These are phyloP conservation scores for Leptosphaerulina australis DNA, from an alignment of 2,329 filamentous ascomycete genomes.

Conservation along the genomic window DNA sequence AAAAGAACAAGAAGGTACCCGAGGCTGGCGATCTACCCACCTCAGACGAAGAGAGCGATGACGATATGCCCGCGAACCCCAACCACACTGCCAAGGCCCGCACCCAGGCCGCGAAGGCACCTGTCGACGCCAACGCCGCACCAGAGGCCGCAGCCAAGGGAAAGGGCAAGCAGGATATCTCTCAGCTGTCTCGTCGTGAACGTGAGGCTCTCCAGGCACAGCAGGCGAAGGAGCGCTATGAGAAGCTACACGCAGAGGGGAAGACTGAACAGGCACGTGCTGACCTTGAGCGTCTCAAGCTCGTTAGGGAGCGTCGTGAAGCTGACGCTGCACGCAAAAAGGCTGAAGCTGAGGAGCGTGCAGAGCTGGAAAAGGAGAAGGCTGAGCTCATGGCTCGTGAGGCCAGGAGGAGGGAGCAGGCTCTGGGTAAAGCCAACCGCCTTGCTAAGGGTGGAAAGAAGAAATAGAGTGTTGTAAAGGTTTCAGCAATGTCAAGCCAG, in stretches of 20 bases:
- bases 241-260: slow-evolving; percentile 89
- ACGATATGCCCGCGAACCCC: slow-evolving; percentile 82
- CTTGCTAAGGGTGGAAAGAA: slow-evolving; percentile 50
- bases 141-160: slow-evolving; percentile 60
- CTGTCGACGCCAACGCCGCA: slow-evolving; percentile 49
- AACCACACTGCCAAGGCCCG: slow-evolving; percentile 75
- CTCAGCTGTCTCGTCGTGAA: slow-evolving; percentile 69
- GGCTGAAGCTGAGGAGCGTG: slow-evolving; percentile 63
- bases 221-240: slow-evolving; percentile 86
- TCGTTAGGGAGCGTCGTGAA: slow-evolving; percentile 86
- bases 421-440: slow-evolving; percentile 53
- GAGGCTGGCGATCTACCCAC: slow-evolving; percentile 87
- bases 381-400: slow-evolving; percentile 56
- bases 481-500: neutral
- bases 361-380: slow-evolving; percentile 63
- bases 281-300: slow-evolving; percentile 79
- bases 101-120: slow-evolving; percentile 68
- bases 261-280: slow-evolving; percentile 96
- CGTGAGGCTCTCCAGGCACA: slow-evolving; percentile 83
- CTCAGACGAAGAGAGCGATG: slow-evolving; percentile 64
- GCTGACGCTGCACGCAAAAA: slow-evolving; percentile 82
- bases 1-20: slow-evolving; percentile 71
- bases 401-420: slow-evolving; percentile 56
- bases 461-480: slow-evolving; percentile 33
- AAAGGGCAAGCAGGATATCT: slow-evolving; percentile 59